Percentiles rank a stretch among this genome's conserved stretches.
Conservation (phyloP, 176 grass and related monocot species). For the Musa schizocarpa region DNA sequence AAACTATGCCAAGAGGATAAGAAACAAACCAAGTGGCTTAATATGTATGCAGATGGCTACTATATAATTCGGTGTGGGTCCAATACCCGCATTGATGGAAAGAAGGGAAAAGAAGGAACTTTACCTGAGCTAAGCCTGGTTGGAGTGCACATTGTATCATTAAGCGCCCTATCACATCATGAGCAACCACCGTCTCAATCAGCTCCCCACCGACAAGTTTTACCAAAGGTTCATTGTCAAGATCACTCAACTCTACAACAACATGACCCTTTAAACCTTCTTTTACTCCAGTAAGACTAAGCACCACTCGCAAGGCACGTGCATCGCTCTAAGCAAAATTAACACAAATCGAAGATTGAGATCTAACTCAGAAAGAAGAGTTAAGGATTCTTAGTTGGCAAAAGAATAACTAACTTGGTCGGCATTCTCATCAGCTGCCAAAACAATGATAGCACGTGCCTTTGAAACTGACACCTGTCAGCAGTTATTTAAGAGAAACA, state of each 20-base stretch:
- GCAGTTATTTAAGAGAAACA: conserved; percentile 16
- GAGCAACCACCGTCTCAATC: conserved; percentile 95
- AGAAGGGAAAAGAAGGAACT: background rate
- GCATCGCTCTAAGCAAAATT: conserved; percentile 58
- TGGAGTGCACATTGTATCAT: conserved; percentile 99
- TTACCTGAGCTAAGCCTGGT: conserved; percentile 94
- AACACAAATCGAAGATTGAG: background rate
- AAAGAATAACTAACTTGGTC: conserved; percentile 69
- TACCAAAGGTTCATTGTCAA: conserved; percentile 98
- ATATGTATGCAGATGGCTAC: background rate
- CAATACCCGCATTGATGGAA: background rate
- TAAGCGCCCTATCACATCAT: conserved; percentile 97
- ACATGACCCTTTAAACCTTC: conserved; percentile 87
- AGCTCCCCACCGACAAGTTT: conserved; percentile 91
- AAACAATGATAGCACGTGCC: conserved; percentile 89
- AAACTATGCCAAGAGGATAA: background rate
- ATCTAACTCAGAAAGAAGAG: background rate
- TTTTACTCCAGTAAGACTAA: conserved; percentile 94
- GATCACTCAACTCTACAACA: conserved; percentile 96
- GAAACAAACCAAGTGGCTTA: background rate
- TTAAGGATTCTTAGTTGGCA: background rate
- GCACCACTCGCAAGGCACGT: conserved; percentile 86
- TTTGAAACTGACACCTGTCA: conserved; percentile 94
- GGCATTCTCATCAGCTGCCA: conserved; percentile 97
- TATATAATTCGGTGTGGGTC: background rate